Evolutionary conservation across 2,329 filamentous ascomycete genomes (phyloP).

Genomic region (Berkeleyomyces basicola): DNA sequence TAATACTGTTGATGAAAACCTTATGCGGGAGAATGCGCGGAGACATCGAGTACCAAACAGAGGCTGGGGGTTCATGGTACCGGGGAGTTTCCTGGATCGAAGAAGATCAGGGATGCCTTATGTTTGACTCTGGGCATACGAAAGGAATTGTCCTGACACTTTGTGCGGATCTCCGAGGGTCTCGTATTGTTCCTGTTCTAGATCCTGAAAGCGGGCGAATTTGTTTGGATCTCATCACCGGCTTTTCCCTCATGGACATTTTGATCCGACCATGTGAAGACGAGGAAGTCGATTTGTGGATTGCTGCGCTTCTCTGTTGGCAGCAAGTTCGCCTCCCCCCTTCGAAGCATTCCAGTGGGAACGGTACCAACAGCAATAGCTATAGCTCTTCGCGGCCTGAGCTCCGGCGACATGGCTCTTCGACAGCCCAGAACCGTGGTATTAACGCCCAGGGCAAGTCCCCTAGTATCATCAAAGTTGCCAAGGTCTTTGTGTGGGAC

Average conservation of each 20-base stretch:
- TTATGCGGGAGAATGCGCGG: constrained; percentile 67
- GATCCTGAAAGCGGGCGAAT: constrained; percentile 6
- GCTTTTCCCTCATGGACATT: constrained; percentile 27
- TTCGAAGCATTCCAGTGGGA: constrained; percentile 33
- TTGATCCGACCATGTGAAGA: constrained; percentile 46
- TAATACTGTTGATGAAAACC: constrained; percentile 60
- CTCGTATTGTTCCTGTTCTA: constrained; percentile 22
- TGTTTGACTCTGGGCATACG: constrained; percentile 47
- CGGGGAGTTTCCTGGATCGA: constrained; percentile 63
- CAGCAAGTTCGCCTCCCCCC: constrained; percentile 52
- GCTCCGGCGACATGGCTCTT: constrained; percentile 23
- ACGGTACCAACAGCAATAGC: constrained; percentile 19
- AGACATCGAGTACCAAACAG: constrained; percentile 53
- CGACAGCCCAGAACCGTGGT: constrained; percentile 1
- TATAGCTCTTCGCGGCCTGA: constrained; percentile 25
- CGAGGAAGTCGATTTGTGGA: constrained; percentile 61
- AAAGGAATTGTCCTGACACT: constrained; percentile 7
- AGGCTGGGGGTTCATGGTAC: constrained; percentile 46
- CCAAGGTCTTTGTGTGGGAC: constrained; percentile 82
- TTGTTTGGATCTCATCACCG: constrained; percentile 11
- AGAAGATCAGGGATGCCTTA: constrained; percentile 55
- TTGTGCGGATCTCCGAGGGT: constrained; percentile 10
- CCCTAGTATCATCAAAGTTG: constrained; percentile 80
- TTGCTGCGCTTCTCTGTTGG: constrained; percentile 68
- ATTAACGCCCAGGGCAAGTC: constrained; percentile 15